These are phyloP conservation scores for Globisporangium heterothallicum DNA, from an alignment of 352 stramenopile species.

Conservation along the genomic window DNA sequence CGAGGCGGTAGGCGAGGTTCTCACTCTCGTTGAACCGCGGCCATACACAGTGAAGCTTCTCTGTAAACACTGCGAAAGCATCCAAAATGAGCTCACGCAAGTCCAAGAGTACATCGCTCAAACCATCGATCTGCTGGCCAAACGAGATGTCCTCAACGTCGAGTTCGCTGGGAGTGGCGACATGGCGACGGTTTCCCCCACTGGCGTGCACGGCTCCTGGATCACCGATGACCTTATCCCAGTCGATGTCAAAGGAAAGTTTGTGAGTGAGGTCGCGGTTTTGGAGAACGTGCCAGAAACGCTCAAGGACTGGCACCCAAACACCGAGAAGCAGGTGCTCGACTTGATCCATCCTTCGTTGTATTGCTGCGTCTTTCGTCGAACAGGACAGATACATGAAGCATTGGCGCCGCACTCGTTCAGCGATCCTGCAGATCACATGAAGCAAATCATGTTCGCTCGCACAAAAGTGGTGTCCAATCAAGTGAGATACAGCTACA, in stretches of 20 bases:
- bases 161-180: neutral
- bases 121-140: neutral
- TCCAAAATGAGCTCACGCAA: neutral
- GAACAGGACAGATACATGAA: conserved; percentile 14
- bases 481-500: conserved; percentile 1
- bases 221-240: conserved; percentile 28
- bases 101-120: conserved; percentile 1
- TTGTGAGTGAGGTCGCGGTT: conserved; percentile 17
- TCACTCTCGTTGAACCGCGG: neutral
- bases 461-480: conserved; percentile 12
- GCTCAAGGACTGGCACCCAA: conserved; percentile 52
- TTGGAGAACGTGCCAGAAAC: conserved; percentile 35
- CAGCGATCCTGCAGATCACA: conserved; percentile 18
- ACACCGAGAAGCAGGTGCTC: conserved; percentile 42
- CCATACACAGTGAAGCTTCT: neutral
- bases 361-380: conserved; percentile 44
- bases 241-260: conserved; percentile 19
- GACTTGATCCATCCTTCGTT: conserved; percentile 60
- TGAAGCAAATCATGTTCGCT: conserved; percentile 25
- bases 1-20: neutral
- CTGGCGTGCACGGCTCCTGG: conserved; percentile 12
- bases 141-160: neutral
- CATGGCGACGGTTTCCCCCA: neutral
- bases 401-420: neutral
- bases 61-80: neutral